Evolutionary conservation across 108 stramenopile genomes (phyloP).

Genomic region (Tribonema minus): DNA sequence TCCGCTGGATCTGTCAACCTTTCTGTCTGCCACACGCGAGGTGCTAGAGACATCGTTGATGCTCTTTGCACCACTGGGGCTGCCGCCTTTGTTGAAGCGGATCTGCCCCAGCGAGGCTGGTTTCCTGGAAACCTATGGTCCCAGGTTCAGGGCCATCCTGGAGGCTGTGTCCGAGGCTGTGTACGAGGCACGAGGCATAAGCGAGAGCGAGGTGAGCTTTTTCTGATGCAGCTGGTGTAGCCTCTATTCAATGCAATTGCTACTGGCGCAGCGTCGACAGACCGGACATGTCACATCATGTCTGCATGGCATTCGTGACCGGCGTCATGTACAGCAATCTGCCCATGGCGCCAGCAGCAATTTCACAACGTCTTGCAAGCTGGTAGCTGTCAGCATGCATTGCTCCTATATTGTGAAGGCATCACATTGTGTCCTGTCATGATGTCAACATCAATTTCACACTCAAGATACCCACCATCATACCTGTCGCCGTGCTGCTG

Average conservation of each 20-base stretch:
- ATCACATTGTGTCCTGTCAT: too few species aligned
- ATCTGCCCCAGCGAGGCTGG: not conserved
- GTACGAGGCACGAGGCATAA: not conserved
- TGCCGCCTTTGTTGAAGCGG: not conserved
- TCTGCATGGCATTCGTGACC: too few species aligned
- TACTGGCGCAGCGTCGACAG: too few species aligned
- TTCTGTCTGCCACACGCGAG: not conserved
- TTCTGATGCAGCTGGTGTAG: not conserved
- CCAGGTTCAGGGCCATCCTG: slow-evolving; percentile 15
- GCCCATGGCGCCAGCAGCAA: too few species aligned
- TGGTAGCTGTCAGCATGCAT: too few species aligned
- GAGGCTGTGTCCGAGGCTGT: slow-evolving; percentile 10
- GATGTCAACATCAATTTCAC: too few species aligned
- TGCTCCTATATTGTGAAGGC: too few species aligned
- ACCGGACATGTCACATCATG: too few species aligned
- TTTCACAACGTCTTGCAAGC: too few species aligned
- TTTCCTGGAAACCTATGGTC: slow-evolving; percentile 4
- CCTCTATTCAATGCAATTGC: not conserved
- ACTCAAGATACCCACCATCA: too few species aligned
- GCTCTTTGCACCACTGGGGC: slow-evolving; percentile 9
- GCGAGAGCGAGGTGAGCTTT: slow-evolving; percentile 15
- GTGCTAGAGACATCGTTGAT: slow-evolving; percentile 2
- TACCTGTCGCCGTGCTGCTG: too few species aligned
- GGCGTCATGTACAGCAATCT: too few species aligned
- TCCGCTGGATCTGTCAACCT: slow-evolving; percentile 1